phyloP scores from a whole-genome alignment of 192 early-diverging fungal genomes.

The Powellomyces hirtus region DNA sequence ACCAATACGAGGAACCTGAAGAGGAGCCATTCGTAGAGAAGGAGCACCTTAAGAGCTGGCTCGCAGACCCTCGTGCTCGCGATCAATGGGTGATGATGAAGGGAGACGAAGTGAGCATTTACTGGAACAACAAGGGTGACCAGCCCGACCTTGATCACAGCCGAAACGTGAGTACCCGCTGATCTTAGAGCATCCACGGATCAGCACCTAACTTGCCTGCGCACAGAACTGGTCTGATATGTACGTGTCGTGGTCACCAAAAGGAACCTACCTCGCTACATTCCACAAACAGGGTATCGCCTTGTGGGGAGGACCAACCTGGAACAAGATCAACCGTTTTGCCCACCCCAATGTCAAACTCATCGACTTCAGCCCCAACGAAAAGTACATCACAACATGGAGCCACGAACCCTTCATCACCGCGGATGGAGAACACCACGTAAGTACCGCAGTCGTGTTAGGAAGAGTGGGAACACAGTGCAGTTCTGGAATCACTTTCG shows the following conservation, averaged over 20 bases:
- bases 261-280: constrained; percentile 89
- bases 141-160: constrained; percentile 71
- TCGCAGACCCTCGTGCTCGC: constrained; percentile 75
- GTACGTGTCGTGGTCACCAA: constrained; percentile 92
- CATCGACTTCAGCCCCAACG: constrained; percentile 93
- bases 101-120: constrained; percentile 79
- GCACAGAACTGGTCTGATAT: constrained; percentile 89
- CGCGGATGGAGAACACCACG: constrained; percentile 64
- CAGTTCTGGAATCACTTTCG: too few relatives aligned
- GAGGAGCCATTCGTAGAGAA: constrained; percentile 67
- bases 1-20: constrained; percentile 71
- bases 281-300: constrained; percentile 92
- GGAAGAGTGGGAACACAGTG: too few relatives aligned
- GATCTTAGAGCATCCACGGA: background rate
- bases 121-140: constrained; percentile 89
- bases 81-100: constrained; percentile 92
- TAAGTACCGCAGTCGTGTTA: constrained; percentile 37
- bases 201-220: background rate
- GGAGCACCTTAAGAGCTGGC: constrained; percentile 89
- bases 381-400: constrained; percentile 90
- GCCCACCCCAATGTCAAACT: constrained; percentile 86
- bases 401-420: constrained; percentile 79
- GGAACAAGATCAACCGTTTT: constrained; percentile 88
- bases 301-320: constrained; percentile 93
- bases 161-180: constrained; percentile 33